Conservation (phyloP, 495 filamentous ascomycete genomes). For the Poronia punctata region DNA sequence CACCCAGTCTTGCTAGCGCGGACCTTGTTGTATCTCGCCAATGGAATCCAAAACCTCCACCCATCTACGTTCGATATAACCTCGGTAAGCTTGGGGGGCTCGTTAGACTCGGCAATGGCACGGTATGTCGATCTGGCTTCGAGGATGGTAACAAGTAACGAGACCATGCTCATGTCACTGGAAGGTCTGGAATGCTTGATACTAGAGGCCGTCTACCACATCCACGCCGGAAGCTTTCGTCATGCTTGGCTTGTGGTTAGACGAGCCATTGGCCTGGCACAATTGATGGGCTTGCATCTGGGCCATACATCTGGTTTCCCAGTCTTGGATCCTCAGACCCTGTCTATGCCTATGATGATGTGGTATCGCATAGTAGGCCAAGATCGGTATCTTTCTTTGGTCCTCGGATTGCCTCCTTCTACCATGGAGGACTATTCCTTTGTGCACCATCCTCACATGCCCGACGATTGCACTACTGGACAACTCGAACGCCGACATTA, state of each 20-base stretch:
- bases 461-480: neutral
- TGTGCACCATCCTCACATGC: neutral
- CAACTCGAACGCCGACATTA: conserved; percentile 1
- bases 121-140: too few relatives aligned
- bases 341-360: neutral
- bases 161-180: neutral
- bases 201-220: neutral
- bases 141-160: too few relatives aligned
- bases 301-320: neutral
- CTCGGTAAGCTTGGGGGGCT: neutral
- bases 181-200: conserved; percentile 1
- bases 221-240: neutral
- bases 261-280: neutral
- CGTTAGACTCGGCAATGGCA: too few relatives aligned
- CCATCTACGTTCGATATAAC: neutral
- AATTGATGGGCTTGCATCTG: neutral
- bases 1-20: conserved; percentile 1
- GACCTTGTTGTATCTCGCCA: neutral
- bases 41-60: conserved; percentile 3
- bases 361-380: conserved; percentile 1
- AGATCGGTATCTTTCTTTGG: neutral
- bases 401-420: neutral
- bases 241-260: neutral
- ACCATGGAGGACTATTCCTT: neutral
- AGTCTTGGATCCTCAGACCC: neutral